phyloP scores from a whole-genome alignment of 805 yeast species.

The Kodamaea kakaduensis region DNA sequence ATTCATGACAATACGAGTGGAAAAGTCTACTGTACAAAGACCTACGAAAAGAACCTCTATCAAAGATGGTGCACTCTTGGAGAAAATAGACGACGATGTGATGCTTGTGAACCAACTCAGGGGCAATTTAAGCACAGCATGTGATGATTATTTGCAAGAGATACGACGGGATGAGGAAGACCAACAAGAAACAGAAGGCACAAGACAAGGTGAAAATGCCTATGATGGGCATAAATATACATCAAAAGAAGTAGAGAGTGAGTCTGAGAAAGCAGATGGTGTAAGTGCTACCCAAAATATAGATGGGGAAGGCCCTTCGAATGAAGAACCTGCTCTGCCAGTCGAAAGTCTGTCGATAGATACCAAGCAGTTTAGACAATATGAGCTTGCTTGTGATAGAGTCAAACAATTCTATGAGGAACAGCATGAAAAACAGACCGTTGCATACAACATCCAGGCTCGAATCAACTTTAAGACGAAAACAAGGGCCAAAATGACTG shows the following conservation, averaged over 20 bases:
- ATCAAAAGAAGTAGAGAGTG: too few species aligned
- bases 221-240: not conserved
- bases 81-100: constrained; percentile 18
- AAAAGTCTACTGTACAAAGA: too few species aligned
- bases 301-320: not conserved
- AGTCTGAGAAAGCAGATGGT: too few species aligned
- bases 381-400: constrained; percentile 64
- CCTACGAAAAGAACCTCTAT: not conserved
- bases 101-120: constrained; percentile 17
- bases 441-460: constrained; percentile 68
- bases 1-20: constrained; percentile 1
- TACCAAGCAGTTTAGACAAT: constrained; percentile 51
- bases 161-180: not conserved
- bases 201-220: not conserved
- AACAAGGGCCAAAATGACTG: constrained; percentile 59
- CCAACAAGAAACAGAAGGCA: not conserved
- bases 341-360: constrained; percentile 19
- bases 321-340: not conserved
- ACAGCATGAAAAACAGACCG: constrained; percentile 68
- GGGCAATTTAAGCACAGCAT: constrained; percentile 5
- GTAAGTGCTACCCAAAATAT: too few species aligned
- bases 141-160: too few species aligned
- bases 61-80: constrained; percentile 11
- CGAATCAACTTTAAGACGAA: constrained; percentile 68
- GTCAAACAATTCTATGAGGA: constrained; percentile 64